Percentiles rank a stretch among this genome's conserved stretches.
Conservation (phyloP, 75 land plant genomes). For the Pseudotsuga menziesii region DNA sequence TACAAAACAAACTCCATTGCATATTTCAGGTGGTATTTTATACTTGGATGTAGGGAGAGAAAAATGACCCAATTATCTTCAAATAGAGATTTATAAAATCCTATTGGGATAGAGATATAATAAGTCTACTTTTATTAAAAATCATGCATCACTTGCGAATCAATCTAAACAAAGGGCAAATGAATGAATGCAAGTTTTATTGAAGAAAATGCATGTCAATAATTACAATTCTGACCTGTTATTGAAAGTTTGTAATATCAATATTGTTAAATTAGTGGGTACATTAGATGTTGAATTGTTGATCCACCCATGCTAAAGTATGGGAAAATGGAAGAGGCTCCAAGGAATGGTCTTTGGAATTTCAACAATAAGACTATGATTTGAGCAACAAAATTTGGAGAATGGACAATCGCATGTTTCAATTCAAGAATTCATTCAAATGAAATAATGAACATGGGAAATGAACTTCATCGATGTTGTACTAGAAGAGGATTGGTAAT, state of each 20-base stretch:
- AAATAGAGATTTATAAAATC: constrained; percentile 79
- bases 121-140: constrained; percentile 45
- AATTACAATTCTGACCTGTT: constrained; percentile 52
- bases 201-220: constrained; percentile 49
- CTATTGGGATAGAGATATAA: constrained; percentile 70
- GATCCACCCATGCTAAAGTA: constrained; percentile 52
- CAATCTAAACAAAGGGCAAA: constrained; percentile 71
- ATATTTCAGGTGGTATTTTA: constrained; percentile 47
- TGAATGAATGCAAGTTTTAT: constrained; percentile 36
- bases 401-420: constrained; percentile 76
- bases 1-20: constrained; percentile 27
- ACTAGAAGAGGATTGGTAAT: constrained; percentile 31
- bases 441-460: no score
- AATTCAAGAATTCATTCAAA: constrained; percentile 30
- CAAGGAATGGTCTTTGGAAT: constrained; percentile 82
- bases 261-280: constrained; percentile 30
- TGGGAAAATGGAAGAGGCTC: constrained; percentile 24
- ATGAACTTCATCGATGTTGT: constrained; percentile 19
- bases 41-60: constrained; percentile 81
- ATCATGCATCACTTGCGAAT: constrained; percentile 52
- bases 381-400: constrained; percentile 27
- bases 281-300: constrained; percentile 52
- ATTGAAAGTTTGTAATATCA: constrained; percentile 46
- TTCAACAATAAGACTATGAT: constrained; percentile 67
- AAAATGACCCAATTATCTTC: constrained; percentile 71